Evolutionary conservation across 2,329 filamentous ascomycete genomes (phyloP).

Genomic region (Drechmeria coniospora): DNA sequence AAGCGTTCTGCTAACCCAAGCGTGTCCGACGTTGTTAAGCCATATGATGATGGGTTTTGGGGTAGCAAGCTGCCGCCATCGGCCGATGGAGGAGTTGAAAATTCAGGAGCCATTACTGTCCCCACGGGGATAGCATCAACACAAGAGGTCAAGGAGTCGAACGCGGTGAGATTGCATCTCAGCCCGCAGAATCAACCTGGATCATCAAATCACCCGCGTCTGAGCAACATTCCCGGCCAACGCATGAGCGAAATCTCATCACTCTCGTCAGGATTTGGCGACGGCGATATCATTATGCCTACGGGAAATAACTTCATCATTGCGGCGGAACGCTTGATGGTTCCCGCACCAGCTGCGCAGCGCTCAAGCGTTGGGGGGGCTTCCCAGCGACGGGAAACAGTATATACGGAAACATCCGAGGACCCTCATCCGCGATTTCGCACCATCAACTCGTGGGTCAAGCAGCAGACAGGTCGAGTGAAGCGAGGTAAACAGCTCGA

Average conservation of each 20-base stretch:
- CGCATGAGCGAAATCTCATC: slow-evolving; percentile 39
- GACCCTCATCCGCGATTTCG: slow-evolving; percentile 41
- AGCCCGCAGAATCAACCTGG: slow-evolving; percentile 2
- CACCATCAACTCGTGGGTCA: slow-evolving; percentile 47
- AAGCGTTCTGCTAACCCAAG: slow-evolving; percentile 15
- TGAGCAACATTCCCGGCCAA: slow-evolving; percentile 11
- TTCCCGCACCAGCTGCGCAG: slow-evolving; percentile 3
- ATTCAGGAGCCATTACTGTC: slow-evolving; percentile 2
- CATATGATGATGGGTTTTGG: slow-evolving; percentile 8
- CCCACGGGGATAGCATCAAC: slow-evolving; percentile 4
- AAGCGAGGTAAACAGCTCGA: slow-evolving; percentile 28
- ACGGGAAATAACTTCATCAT: slow-evolving; percentile 8
- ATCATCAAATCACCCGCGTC: slow-evolving; percentile 5
- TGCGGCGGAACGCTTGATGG: slow-evolving; percentile 1
- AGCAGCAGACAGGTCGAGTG: slow-evolving; percentile 42
- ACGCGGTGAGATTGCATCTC: too few relatives aligned
- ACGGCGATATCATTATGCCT: slow-evolving; percentile 40
- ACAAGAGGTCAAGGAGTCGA: too few relatives aligned
- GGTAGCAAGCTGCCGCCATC: slow-evolving; percentile 3
- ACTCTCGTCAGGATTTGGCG: slow-evolving; percentile 48
- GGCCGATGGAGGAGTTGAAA: not conserved
- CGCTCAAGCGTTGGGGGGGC: slow-evolving; percentile 4
- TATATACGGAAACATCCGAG: slow-evolving; percentile 37
- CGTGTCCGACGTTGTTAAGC: slow-evolving; percentile 19
- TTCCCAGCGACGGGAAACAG: slow-evolving; percentile 25